A percentile compares a stretch with the other conserved stretches of the same genome.
Evolutionary conservation across 2,329 filamentous ascomycete genomes (phyloP).

Genomic region (Escovopsis sp.): DNA sequence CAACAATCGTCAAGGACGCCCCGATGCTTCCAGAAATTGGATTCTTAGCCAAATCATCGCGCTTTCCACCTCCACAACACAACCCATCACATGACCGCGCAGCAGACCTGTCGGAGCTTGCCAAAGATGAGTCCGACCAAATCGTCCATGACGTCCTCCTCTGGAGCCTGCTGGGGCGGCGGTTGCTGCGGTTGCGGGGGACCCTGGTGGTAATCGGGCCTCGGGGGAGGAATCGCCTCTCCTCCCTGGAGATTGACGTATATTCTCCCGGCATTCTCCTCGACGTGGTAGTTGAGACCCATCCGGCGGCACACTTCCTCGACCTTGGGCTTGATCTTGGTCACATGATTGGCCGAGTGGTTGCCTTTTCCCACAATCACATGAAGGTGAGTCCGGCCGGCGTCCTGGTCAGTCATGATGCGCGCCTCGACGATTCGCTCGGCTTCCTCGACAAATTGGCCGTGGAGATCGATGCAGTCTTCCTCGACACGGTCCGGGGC

Average conservation of each 20-base stretch:
- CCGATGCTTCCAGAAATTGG: neutral
- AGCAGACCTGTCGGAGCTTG: conserved; percentile 55
- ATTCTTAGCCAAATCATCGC: neutral
- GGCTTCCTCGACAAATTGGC: conserved; percentile 87
- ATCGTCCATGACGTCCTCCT: conserved; percentile 46
- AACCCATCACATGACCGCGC: conserved; percentile 52
- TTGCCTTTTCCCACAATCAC: conserved; percentile 95
- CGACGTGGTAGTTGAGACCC: conserved; percentile 68
- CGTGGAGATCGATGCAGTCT: conserved; percentile 89
- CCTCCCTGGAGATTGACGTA: conserved; percentile 76
- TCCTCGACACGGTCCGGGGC: conserved; percentile 54
- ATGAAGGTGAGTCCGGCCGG: conserved; percentile 71
- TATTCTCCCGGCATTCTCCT: conserved; percentile 80
- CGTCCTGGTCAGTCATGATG: conserved; percentile 60
- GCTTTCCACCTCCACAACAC: neutral
- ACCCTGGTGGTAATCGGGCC: conserved; percentile 12
- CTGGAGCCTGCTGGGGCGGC: conserved; percentile 36
- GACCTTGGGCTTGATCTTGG: conserved; percentile 92
- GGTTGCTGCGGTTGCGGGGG: conserved; percentile 23
- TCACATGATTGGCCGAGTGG: conserved; percentile 66
- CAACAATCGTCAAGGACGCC: neutral
- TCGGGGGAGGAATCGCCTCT: conserved; percentile 36
- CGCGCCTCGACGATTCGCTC: conserved; percentile 78
- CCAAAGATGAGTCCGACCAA: conserved; percentile 44
- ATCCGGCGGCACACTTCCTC: conserved; percentile 75